These are phyloP conservation scores for Parastagonospora avenae DNA, from an alignment of 2,329 filamentous ascomycete species.

Conservation along the genomic window DNA sequence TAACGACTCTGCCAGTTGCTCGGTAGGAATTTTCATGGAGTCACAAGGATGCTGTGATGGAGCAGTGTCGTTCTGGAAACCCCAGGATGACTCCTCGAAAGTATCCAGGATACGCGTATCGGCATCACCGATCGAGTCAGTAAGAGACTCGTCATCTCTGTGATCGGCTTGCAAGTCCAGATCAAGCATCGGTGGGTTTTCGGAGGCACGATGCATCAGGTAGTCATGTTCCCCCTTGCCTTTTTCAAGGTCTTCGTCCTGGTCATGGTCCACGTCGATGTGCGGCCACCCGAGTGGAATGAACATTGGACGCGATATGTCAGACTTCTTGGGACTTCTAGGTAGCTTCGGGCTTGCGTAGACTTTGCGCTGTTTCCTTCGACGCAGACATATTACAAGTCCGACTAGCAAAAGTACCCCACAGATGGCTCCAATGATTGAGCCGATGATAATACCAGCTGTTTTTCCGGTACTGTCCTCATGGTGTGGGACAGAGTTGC, in stretches of 20 bases:
- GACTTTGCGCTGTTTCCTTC: constrained; percentile 27
- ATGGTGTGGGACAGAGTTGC: constrained; percentile 10
- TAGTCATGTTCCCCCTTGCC: constrained; percentile 29
- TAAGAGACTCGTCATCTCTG: constrained; percentile 39
- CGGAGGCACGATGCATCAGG: constrained; percentile 21
- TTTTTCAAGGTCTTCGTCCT: constrained; percentile 46
- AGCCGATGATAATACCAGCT: constrained; percentile 28
- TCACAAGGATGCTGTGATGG: constrained; percentile 48
- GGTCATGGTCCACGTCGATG: constrained; percentile 10
- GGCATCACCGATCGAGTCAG: constrained; percentile 48
- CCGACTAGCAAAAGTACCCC: constrained; percentile 30
- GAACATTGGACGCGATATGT: constrained; percentile 51
- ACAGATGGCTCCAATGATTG: constrained; percentile 43
- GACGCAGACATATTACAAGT: constrained; percentile 24
- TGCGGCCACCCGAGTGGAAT: constrained; percentile 35
- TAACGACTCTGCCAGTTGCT: constrained; percentile 47
- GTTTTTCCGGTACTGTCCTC: constrained; percentile 12
- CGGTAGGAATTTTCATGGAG: constrained; percentile 51
- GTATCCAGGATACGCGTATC: constrained; percentile 47
- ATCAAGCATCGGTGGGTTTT: constrained; percentile 48
- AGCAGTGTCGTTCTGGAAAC: constrained; percentile 35
- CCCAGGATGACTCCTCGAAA: constrained; percentile 48
- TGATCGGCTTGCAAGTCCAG: constrained; percentile 37
- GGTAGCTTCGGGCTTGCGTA: constrained; percentile 27
- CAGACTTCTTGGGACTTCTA: constrained; percentile 36